Conservation (phyloP, 257 asterid species). For the Capsicum baccatum region DNA sequence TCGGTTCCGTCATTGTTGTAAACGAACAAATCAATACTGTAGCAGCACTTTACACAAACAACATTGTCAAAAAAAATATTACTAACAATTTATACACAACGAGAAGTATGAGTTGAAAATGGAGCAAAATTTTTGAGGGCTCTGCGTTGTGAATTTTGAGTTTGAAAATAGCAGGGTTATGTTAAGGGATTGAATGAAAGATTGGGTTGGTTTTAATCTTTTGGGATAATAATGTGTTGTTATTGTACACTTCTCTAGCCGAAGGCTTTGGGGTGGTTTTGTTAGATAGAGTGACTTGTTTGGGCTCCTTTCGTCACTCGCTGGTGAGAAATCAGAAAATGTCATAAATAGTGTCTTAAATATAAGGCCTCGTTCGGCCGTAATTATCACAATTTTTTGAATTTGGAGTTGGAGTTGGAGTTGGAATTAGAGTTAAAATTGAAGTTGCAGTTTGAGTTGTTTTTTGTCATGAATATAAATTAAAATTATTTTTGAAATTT, state of each 20-base stretch:
- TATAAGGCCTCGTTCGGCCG: too few relatives aligned
- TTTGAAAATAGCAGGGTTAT: not conserved
- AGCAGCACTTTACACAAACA: not conserved
- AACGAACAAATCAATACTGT: not conserved
- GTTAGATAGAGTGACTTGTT: not conserved
- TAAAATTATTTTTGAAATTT: too few relatives aligned
- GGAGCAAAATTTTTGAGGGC: not conserved
- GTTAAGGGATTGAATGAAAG: not conserved
- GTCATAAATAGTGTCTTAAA: too few relatives aligned
- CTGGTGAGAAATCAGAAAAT: not conserved
- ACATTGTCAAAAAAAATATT: not conserved
- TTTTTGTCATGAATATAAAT: too few relatives aligned
- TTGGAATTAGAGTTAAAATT: too few relatives aligned
- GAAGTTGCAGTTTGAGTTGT: too few relatives aligned
- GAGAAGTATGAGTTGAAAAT: not conserved
- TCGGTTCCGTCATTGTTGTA: slow-evolving; percentile 45
- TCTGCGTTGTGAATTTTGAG: not conserved
- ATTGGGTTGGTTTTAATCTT: not conserved
- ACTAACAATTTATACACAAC: not conserved
- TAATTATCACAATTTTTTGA: too few relatives aligned
- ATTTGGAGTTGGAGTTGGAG: too few relatives aligned
- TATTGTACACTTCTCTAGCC: too few relatives aligned
- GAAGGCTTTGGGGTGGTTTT: not conserved
- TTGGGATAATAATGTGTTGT: not conserved
- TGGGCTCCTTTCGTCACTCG: not conserved